Base-by-base conservation (phyloP, 495 filamentous ascomycete genomes). In the Rostrohypoxylon terebratum region DNA sequence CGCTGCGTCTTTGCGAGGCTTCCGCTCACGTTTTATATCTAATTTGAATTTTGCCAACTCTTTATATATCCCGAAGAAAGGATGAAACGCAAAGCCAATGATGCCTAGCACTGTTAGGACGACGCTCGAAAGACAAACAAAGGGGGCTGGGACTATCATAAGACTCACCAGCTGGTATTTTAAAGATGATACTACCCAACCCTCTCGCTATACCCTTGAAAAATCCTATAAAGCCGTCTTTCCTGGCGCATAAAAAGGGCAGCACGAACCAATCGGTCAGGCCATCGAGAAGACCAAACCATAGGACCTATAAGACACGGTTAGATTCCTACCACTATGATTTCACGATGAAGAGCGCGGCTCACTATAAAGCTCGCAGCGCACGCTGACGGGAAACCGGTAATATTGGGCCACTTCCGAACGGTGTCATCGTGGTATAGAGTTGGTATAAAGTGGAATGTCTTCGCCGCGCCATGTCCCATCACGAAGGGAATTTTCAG, bases 391-490 rank as follows among this genome's bases (percentile, higher is more conserved):
- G 83, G 80, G 23, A 92, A 63, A 18, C 87, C 88, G 6, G 86
- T 86, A 1, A 93, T 86, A 57, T 84, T 86, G 9, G 87, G 87
- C n/a, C 78, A 80, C 34, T 83, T 80, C 53, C 86, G 82, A 1
- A 92, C 89, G 63, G 82, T 89, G 0, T 83, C 82, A 59, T 91
- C 89, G n/a, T 88, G 83, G 57, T 91, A 92, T 2, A 93, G 75
- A 57, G 85, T 89, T 0, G 90, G 90, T 1, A 87, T 86, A 71
- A 91, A 91, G 70, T 91, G 90, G 21, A 92, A 90, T 2, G 89
- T 88, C 77, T 87, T 90, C 0, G 90, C 83, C 3, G 91, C 61
- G 33, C 83, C 86, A 59, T 91, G 79, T 0, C 88, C 85, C 42
- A 91, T 80, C 51, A 91, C 90, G 59, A 90, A 85, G 0, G 90